Conservation (phyloP, 345 rosid genomes). For the Firmiana major region DNA sequence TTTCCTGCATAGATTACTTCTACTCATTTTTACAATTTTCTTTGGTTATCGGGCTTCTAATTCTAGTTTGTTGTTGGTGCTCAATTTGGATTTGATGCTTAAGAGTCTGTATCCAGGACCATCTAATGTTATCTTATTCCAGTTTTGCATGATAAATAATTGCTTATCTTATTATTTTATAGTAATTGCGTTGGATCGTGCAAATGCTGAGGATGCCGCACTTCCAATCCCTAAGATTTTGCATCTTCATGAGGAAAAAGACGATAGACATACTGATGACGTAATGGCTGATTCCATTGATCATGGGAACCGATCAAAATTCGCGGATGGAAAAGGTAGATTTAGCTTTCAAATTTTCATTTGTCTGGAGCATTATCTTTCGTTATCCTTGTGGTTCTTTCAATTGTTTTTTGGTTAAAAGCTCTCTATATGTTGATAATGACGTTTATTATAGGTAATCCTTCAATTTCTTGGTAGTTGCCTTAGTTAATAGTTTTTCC, state of each 20-base stretch:
- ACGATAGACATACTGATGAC: conserved; percentile 32
- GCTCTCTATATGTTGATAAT: not conserved
- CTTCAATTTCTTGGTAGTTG: not conserved
- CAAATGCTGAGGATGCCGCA: conserved; percentile 80
- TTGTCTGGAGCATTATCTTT: not conserved
- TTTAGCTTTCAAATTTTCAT: conserved; percentile 12
- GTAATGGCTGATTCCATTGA: conserved; percentile 46
- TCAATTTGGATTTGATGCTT: not conserved
- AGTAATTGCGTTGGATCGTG: conserved; percentile 88
- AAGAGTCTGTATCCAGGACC: not conserved
- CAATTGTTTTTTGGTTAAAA: not conserved
- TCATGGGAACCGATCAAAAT: conserved; percentile 32
- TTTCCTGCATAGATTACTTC: not conserved
- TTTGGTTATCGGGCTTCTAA: not conserved
- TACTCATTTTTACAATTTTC: not conserved
- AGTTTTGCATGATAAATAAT: conserved; percentile 21
- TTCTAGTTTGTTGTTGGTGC: not conserved
- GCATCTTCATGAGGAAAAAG: conserved; percentile 37
- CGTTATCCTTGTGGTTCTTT: not conserved
- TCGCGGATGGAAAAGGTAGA: conserved; percentile 42
- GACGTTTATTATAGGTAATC: not conserved
- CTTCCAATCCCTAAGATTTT: conserved; percentile 63
- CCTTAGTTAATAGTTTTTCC: not conserved
- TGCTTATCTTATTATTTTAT: conserved; percentile 28
- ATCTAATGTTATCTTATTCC: not conserved